Percentiles rank a stretch among this genome's conserved stretches.
phyloP scores from a whole-genome alignment of 805 yeast genomes.

The Vanderwaltozyma tropicalis region DNA sequence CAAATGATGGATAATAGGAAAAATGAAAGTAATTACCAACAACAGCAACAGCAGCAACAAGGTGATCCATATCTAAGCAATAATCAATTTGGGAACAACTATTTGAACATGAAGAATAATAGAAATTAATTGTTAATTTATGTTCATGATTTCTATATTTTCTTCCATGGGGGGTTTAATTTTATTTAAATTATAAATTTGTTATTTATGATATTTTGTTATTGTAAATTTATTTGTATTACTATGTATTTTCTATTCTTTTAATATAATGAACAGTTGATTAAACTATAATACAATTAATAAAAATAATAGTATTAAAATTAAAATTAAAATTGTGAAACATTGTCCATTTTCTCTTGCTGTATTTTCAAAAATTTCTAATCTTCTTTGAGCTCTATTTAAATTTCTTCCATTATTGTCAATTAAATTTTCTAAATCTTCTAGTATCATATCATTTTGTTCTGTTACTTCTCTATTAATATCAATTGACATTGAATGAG shows the following conservation, averaged over 20 bases:
- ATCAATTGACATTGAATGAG: conserved; percentile 35
- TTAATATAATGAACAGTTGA: too few species aligned
- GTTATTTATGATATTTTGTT: too few species aligned
- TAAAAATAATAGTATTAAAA: conserved; percentile 33
- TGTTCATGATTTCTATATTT: too few species aligned
- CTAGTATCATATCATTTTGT: conserved; percentile 36
- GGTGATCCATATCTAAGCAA: conserved; percentile 15
- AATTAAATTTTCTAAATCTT: conserved; percentile 40
- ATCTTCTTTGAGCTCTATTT: conserved; percentile 32
- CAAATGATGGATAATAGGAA: conserved; percentile 1
- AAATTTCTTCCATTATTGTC: conserved; percentile 34
- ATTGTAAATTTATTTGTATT: too few species aligned
- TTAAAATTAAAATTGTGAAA: conserved; percentile 35
- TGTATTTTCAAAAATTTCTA: conserved; percentile 32
- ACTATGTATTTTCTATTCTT: too few species aligned
- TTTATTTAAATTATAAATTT: too few species aligned
- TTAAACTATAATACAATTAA: conserved; percentile 1
- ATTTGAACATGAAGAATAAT: background rate
- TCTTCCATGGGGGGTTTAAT: too few species aligned
- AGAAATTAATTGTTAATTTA: background rate
- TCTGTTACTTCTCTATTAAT: conserved; percentile 40
- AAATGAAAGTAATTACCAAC: conserved; percentile 5
- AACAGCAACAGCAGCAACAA: conserved; percentile 6
- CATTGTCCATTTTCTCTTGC: conserved; percentile 42
- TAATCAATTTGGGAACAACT: conserved; percentile 1